phyloP scores from a whole-genome alignment of 1,284 basidiomycete genomes.

The Austroboletus niveus region DNA sequence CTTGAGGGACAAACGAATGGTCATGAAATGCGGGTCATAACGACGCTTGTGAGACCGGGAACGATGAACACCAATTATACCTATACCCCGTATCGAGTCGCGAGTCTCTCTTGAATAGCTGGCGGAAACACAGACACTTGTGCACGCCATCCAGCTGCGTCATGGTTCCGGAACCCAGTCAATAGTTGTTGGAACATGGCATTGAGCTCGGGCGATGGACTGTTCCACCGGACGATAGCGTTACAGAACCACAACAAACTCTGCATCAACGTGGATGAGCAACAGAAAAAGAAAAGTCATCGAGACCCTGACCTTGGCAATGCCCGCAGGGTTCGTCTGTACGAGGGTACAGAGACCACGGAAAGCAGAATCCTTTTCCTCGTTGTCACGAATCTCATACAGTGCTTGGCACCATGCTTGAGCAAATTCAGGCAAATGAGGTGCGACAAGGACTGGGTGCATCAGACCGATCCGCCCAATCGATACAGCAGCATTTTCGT shows the following conservation, averaged over 20 bases:
- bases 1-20: conserved; percentile 8
- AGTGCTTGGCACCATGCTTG: conserved; percentile 97
- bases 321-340: conserved; percentile 88
- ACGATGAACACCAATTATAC: conserved; percentile 45
- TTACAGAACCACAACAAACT: conserved; percentile 95
- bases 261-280: conserved; percentile 39
- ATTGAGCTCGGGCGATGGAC: conserved; percentile 86
- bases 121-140: conserved; percentile 78
- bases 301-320: conserved; percentile 66
- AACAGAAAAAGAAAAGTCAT: background rate
- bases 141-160: conserved; percentile 72
- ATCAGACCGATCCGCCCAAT: conserved; percentile 95
- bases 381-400: conserved; percentile 98
- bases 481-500: conserved; percentile 99
- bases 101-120: conserved; percentile 74
- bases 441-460: conserved; percentile 86
- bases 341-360: conserved; percentile 96
- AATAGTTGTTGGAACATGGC: conserved; percentile 87
- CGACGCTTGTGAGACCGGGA: conserved; percentile 1
- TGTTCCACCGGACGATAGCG: conserved; percentile 92
- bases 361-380: conserved; percentile 99
- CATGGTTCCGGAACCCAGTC: conserved; percentile 82
- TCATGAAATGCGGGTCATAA: conserved; percentile 18
- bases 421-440: conserved; percentile 87
- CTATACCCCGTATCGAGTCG: conserved; percentile 74